Percentiles rank a stretch among this genome's conserved stretches.
Conservation (phyloP, 2,329 filamentous ascomycete genomes). For the Calonectria pseudoturangicola region DNA sequence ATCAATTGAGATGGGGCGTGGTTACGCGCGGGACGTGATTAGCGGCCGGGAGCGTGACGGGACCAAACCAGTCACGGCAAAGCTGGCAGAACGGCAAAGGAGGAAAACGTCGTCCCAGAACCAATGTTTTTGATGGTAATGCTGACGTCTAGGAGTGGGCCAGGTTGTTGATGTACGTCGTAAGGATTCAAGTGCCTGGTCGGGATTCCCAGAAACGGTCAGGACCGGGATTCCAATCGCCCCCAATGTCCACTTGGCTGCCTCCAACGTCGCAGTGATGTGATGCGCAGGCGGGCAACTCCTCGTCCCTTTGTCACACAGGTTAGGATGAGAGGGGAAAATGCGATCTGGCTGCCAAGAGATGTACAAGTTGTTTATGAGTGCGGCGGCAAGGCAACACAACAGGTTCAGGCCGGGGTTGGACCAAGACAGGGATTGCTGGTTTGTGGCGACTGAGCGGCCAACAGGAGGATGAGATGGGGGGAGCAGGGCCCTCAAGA, state of each 20-base stretch:
- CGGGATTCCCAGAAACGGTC: slow-evolving; percentile 9
- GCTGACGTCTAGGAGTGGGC: slow-evolving; percentile 19
- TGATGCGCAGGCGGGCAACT: background rate
- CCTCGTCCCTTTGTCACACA: background rate
- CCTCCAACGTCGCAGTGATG: background rate
- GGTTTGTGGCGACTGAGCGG: background rate
- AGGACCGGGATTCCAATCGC: slow-evolving; percentile 2
- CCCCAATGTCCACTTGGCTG: slow-evolving; percentile 23
- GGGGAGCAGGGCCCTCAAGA: slow-evolving; percentile 11
- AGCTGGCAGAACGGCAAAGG: background rate
- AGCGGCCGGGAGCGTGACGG: background rate
- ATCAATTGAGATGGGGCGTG: slow-evolving; percentile 9
- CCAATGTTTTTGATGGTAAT: slow-evolving; percentile 20
- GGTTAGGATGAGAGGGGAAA: background rate
- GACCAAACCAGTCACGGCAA: background rate
- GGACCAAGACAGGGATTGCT: slow-evolving; percentile 17
- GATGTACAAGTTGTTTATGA: slow-evolving; percentile 24
- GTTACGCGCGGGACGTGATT: slow-evolving; percentile 6
- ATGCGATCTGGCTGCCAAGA: slow-evolving; percentile 7
- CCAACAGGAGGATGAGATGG: slow-evolving; percentile 16
- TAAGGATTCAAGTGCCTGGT: slow-evolving; percentile 13
- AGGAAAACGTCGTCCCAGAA: background rate
- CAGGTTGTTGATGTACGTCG: background rate
- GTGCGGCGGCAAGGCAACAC: slow-evolving; percentile 17
- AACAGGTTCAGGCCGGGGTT: slow-evolving; percentile 8